Evolutionary conservation across 805 yeast genomes (phyloP), one percentile per base, ranked within the genome.

Genomic region (Metschnikowia aberdeeniae): DNA sequence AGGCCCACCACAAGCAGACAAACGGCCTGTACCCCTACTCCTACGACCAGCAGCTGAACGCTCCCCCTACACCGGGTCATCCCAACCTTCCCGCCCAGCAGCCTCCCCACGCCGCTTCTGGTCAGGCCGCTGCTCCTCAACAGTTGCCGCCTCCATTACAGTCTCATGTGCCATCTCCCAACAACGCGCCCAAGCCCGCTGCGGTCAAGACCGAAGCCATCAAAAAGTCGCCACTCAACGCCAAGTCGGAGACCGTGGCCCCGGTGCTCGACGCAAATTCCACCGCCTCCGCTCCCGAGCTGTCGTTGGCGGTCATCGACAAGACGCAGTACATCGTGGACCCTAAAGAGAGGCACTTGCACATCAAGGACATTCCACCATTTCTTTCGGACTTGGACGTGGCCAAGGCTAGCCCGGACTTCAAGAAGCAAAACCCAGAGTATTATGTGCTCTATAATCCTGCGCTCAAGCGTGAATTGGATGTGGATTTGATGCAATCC

Each of bases 361-460:
- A 84, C 62, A 76, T 78, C 46, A 85, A 86, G 62, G 87, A 84
- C 51, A 82, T 84, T 49, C 95, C 95, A 10, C 87, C 86, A n/a
- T 86, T 84, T 58, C 75, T 86, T 60, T 68, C 80, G 34, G 95
- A 87, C 60, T 75, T 89, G 60, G 97, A 89, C 63, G 81, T 92
- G 30, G 78, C 81, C 51, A 75, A 80, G 50, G 89, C 89, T 19
- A 80, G 86, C 47, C 81, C 88, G 9, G 82, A 82, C 53, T 79
- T 80, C 73, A 89, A 86, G 66, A 89, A 89, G 63, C 86, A 86
- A 60, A 84, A 82, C 49, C 80, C 79, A 45, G 97, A 88, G 61
- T 92, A 88, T 71, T 88, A 86, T 66, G 86, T 88, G 11, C 77
- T 93, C 54, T 92, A 86, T 73, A 93, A 92, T 69, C 96, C 96